Conservation (phyloP, 2,329 filamentous ascomycete genomes). For the Sclerotinia subarctica region DNA sequence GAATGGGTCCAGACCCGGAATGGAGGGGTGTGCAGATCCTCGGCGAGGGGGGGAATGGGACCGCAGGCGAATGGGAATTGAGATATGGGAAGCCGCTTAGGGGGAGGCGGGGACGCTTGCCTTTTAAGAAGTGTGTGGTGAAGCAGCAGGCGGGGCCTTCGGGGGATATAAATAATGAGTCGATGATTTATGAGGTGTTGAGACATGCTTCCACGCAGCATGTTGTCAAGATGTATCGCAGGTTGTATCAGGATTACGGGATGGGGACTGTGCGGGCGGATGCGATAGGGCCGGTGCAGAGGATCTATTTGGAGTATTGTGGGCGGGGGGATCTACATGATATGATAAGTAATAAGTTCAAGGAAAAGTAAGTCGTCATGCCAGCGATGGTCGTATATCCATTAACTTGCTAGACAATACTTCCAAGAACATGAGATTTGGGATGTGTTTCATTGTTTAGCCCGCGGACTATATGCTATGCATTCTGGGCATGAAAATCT, state of each 20-base stretch:
- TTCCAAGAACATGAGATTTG: conserved; percentile 6
- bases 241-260: neutral
- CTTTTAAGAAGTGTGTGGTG: neutral
- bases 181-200: neutral
- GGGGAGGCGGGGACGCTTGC: neutral
- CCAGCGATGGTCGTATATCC: no score
- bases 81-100: neutral
- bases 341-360: neutral
- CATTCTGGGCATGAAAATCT: conserved; percentile 11
- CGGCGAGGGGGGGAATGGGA: conserved; percentile 1
- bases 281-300: neutral
- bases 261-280: neutral
- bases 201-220: neutral
- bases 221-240: conserved; percentile 16
- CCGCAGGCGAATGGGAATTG: neutral
- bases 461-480: conserved; percentile 1
- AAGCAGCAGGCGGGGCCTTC: neutral
- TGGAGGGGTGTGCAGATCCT: neutral
- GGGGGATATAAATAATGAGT: neutral
- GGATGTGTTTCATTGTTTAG: conserved; percentile 10
- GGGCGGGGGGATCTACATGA: neutral
- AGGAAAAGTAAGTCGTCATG: neutral
- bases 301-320: conserved; percentile 7
- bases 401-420: neutral
- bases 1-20: neutral